Evolutionary conservation across 805 yeast genomes (phyloP), one percentile per base, ranked within the genome.

Genomic region (Ogataea salicorniae): DNA sequence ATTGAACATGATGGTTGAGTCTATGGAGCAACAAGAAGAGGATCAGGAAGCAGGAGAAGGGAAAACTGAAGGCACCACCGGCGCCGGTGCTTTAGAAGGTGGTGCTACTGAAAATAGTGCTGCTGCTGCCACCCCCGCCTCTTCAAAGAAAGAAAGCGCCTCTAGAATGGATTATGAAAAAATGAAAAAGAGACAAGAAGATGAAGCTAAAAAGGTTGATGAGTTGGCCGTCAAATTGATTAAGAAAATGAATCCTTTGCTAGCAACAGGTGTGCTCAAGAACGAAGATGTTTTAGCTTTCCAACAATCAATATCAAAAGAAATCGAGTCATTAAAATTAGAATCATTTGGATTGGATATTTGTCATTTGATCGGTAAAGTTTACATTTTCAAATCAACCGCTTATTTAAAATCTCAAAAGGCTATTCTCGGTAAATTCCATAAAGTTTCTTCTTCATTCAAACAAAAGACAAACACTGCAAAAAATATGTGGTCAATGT

Each of bases 331-430:
- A 29, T 71, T 87, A 53, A 86, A 85, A 57, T 78, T 84, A 80
- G 94, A 87, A 64, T 84, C 92, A 20, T 87, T 87, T 66, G 95
- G 95, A n/a, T 66, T 85, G 33, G 90, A 87, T 59, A 84, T 87
- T 34, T 73, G 87, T 42, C 94, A 87, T 56, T 76, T 87, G 0
- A 77, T 87, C 46, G 95, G 94, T 22, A 74, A 78, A 45, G 78
- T 83, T 2, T 87, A 87, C 61, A 69, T 73, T 50, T 75, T 83
- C 57, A 84, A 85, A 61, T 84, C 81, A 26, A 75, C 76, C 48
- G 77, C 84, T 17, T 83, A 77, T 51, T 64, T 86, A 37, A 84
- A 84, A 55, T 77, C 84, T 8, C 89, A 83, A 56, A 74, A 75
- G 56, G 86, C 87, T 1, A 69, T 84, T 58, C 83, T 88, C 6